phyloP scores from a whole-genome alignment of 345 rosid genomes.

The Gossypium stocksii region DNA sequence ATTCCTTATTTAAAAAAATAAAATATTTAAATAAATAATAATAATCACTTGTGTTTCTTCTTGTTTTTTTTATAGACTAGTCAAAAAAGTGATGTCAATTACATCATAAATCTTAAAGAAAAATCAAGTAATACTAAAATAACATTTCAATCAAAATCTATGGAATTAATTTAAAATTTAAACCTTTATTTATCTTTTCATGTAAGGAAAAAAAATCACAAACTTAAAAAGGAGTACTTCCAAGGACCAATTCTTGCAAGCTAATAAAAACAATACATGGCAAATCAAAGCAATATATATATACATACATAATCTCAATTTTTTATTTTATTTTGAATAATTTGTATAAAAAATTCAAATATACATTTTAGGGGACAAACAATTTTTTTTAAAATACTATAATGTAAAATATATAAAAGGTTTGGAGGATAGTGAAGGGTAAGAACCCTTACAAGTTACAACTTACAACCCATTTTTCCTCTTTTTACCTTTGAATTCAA shows the following conservation, averaged over 20 bases:
- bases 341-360: too few relatives aligned
- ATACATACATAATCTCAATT: too few relatives aligned
- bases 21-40: not conserved
- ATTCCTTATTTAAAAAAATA: too few relatives aligned
- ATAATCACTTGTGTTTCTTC: not conserved
- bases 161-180: not conserved
- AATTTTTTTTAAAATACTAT: too few relatives aligned
- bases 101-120: not conserved
- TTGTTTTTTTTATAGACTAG: too few relatives aligned
- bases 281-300: not conserved
- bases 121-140: not conserved
- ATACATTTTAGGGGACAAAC: too few relatives aligned
- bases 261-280: not conserved
- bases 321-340: too few relatives aligned
- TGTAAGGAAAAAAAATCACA: not conserved
- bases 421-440: too few relatives aligned
- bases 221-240: not conserved
- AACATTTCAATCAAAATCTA: not conserved
- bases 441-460: too few relatives aligned
- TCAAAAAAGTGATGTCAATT: not conserved
- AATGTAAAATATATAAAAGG: too few relatives aligned
- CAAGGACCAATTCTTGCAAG: constrained; percentile 2
- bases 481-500: too few relatives aligned
- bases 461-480: too few relatives aligned
- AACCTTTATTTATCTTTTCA: not conserved